Percentiles rank a stretch among this genome's conserved stretches.
Conservation (phyloP, 192 early-diverging fungal genomes). For the Mortierella antarctica region DNA sequence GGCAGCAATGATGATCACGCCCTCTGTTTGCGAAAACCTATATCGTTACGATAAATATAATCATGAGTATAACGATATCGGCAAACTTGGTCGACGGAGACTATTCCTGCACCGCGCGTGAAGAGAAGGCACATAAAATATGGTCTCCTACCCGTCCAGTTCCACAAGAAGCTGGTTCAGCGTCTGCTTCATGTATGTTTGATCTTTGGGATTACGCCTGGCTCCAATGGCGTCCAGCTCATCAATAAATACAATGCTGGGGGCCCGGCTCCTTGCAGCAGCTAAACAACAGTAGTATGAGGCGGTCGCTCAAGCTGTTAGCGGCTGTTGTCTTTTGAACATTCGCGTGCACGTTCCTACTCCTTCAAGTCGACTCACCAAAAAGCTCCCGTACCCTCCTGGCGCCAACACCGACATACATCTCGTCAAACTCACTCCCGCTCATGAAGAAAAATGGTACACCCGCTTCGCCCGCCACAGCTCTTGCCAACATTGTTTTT, state of each 20-base stretch:
- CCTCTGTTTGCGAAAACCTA: constrained; percentile 90
- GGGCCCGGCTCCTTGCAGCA: constrained; percentile 79
- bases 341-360: too few relatives aligned
- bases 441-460: constrained; percentile 99
- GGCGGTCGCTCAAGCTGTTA: neutral
- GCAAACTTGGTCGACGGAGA: neutral
- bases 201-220: constrained; percentile 92
- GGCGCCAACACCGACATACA: constrained; percentile 98
- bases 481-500: constrained; percentile 96
- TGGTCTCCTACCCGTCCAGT: constrained; percentile 79
- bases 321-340: too few relatives aligned
- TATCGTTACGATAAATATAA: constrained; percentile 14
- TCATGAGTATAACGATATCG: neutral
- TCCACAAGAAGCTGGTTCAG: constrained; percentile 99
- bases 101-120: neutral
- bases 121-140: neutral
- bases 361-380: constrained; percentile 50
- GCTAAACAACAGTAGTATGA: constrained; percentile 49
- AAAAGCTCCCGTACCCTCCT: constrained; percentile 88
- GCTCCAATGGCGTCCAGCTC: constrained; percentile 98
- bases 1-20: constrained; percentile 98
- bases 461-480: constrained; percentile 96
- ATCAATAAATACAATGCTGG: constrained; percentile 98
- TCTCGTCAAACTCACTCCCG: constrained; percentile 98
- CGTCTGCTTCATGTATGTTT: constrained; percentile 97